Evolutionary conservation across 1,284 basidiomycete species (phyloP), one percentile per base, ranked within the genome.

Genomic region (Coniferiporia weirii): DNA sequence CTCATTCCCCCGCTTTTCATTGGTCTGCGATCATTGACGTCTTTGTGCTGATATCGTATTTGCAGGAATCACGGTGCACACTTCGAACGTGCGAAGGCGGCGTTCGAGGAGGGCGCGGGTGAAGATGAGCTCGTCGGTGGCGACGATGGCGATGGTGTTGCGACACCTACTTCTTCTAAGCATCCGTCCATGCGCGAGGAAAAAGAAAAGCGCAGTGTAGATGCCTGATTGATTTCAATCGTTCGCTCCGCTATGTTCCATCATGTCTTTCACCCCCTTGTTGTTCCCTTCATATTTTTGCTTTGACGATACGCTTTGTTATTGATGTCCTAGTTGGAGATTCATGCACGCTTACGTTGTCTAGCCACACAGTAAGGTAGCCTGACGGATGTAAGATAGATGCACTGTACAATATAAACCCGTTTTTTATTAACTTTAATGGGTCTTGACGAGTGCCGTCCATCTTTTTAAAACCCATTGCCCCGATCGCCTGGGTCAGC

Each of bases 11-110:
- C 38, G 7, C 8, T 49, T 27, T 36, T 49, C 8, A 12, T 13
- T 3, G 40, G 36, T 47, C 45, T 38, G 12, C 9, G 44, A 10
- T 54, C 55, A 63, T 61, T 49, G 66, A 17, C 22, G 65, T n/a
- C 58, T 56, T 40, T 9, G 9, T 40, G 9, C 15, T 40, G 15
- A 40, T 27, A 27, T 5, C 27, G 27, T 27, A 27, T 27, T 27
- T 27, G 27, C 27, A 40, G 38, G 15, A 19, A 91, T 65, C 90
- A 91, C 68, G 85, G 87, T 9, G 79, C 84, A 5, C 89, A 89
- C 71, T 95, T 95, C 66, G 93, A 95, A 75, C 81, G 88, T 63
- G 81, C 84, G 66, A 90, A 88, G 73, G 73, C 87, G 1, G 93
- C 91, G 1, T 89, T 87, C 71, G 84, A 93, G 70, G 80, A 85